Evolutionary conservation across 2,329 filamentous ascomycete genomes (phyloP).

Genomic region (Curvularia lunata): DNA sequence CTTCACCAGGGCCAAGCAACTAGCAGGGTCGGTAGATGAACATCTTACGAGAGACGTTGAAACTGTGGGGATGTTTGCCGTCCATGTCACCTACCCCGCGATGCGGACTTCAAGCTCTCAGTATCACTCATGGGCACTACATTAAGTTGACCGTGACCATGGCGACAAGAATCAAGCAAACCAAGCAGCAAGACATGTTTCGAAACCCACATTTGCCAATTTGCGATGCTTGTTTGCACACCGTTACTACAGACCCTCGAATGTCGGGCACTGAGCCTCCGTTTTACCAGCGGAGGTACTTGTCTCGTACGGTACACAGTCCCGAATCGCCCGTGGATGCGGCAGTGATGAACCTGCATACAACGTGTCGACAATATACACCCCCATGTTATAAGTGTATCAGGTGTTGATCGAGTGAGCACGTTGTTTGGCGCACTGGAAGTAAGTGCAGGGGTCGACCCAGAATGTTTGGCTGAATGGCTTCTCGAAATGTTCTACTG

Average conservation of each 20-base stretch:
- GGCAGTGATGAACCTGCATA: constrained; percentile 9
- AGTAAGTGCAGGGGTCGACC: constrained; percentile 23
- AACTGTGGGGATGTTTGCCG: constrained; percentile 24
- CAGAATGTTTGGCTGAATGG: constrained; percentile 17
- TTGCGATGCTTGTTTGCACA: neutral
- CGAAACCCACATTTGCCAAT: neutral
- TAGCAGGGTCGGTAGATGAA: constrained; percentile 30
- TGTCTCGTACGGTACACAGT: neutral
- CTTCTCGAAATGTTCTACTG: constrained; percentile 31
- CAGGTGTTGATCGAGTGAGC: constrained; percentile 6
- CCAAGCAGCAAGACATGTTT: neutral
- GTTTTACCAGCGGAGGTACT: neutral
- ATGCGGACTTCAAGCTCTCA: constrained; percentile 27
- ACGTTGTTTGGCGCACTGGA: constrained; percentile 15
- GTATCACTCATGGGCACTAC: constrained; percentile 21
- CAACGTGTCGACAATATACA: constrained; percentile 3
- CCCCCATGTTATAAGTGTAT: constrained; percentile 13
- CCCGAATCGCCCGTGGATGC: neutral
- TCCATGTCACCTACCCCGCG: constrained; percentile 36
- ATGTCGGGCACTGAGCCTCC: neutral
- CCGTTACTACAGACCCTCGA: neutral
- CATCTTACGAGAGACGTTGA: constrained; percentile 37
- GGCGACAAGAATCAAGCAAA: neutral
- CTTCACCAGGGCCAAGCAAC: neutral
- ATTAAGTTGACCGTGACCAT: neutral